phyloP scores from a whole-genome alignment of 2,329 filamentous ascomycete species.

The Dothideomycetes sp. region DNA sequence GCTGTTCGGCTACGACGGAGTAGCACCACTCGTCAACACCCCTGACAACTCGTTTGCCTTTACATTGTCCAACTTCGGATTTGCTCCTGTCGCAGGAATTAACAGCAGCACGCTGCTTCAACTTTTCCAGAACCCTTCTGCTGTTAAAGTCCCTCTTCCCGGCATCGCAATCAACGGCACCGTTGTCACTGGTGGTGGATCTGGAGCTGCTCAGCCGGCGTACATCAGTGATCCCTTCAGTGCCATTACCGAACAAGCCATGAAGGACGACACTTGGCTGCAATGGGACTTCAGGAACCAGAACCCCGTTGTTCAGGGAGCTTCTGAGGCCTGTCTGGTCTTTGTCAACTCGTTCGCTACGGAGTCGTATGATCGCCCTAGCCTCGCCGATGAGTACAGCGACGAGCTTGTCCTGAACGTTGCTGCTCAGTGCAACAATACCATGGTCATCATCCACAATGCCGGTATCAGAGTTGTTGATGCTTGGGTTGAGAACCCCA shows the following conservation, averaged over 20 bases:
- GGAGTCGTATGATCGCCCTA: constrained; percentile 31
- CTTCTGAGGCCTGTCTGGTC: constrained; percentile 39
- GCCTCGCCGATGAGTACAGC: constrained; percentile 33
- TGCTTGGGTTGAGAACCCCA: constrained; percentile 52
- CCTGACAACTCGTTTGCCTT: constrained; percentile 7
- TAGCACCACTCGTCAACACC: constrained; percentile 16
- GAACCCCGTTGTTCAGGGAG: constrained; percentile 41
- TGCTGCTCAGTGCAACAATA: constrained; percentile 51
- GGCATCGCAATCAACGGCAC: constrained; percentile 21
- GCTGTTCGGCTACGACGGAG: constrained; percentile 53
- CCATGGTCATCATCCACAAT: constrained; percentile 57
- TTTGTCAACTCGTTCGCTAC: constrained; percentile 48
- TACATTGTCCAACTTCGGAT: constrained; percentile 3
- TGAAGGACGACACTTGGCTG: constrained; percentile 47
- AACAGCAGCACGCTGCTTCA: constrained; percentile 4
- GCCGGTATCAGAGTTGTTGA: constrained; percentile 54
- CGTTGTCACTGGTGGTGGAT: constrained; percentile 29
- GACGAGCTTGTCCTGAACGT: constrained; percentile 50
- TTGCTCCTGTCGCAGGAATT: neutral
- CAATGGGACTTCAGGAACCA: constrained; percentile 49
- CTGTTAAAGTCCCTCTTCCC: constrained; percentile 28
- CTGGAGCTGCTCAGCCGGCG: constrained; percentile 25
- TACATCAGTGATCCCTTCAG: constrained; percentile 29
- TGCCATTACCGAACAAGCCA: constrained; percentile 27
- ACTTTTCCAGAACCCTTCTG: constrained; percentile 18